A percentile compares a stretch with the other conserved stretches of the same genome.
Conservation (phyloP, 345 rosid species). For the Garcia nutans region DNA sequence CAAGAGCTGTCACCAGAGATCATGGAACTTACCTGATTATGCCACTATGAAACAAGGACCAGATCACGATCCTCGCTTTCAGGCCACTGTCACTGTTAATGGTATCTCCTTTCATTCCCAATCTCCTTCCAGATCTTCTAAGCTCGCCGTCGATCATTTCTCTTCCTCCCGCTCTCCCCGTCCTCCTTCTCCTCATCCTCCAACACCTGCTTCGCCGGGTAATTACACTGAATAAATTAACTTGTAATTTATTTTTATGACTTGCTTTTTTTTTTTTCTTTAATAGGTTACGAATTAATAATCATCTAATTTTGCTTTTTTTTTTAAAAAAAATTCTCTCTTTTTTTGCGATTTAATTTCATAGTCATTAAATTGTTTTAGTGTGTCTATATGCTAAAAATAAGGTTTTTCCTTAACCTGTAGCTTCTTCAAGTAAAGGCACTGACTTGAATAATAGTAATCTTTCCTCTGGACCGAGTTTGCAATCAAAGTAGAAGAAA, state of each 20-base stretch:
- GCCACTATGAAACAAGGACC: slow-evolving; percentile 25
- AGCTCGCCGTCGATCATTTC: slow-evolving; percentile 34
- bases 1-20: slow-evolving; percentile 42
- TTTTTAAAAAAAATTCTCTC: no score
- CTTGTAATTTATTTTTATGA: no score
- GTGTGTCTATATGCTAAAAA: no score
- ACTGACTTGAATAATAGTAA: not conserved
- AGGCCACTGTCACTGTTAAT: slow-evolving; percentile 39
- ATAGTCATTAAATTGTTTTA: no score
- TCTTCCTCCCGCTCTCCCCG: not conserved
- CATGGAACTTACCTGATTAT: slow-evolving; percentile 39
- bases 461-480: not conserved
- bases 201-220: not conserved
- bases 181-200: not conserved
- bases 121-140: slow-evolving; percentile 24
- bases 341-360: no score
- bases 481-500: slow-evolving; percentile 1
- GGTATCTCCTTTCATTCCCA: slow-evolving; percentile 22
- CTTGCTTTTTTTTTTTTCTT: no score
- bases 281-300: no score
- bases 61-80: slow-evolving; percentile 39
- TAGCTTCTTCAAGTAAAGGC: slow-evolving; percentile 16
- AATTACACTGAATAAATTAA: no score
- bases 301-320: no score
- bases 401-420: not conserved